Base-by-base conservation (phyloP, 306 rosid genomes). In the Dryas alaskensis region DNA sequence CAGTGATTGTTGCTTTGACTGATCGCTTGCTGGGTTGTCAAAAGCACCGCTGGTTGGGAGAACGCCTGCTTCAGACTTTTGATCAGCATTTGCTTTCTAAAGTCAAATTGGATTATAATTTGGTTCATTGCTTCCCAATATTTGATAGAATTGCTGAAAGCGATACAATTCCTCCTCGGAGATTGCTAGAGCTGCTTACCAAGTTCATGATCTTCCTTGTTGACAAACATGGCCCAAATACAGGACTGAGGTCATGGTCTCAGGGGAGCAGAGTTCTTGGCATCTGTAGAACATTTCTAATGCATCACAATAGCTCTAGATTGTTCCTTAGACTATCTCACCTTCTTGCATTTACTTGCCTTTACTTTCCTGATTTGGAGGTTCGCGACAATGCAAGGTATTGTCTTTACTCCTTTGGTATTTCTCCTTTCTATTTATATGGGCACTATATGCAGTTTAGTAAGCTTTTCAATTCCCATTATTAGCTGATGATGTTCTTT, bases 311-410 rank as follows among this genome's bases (percentile, higher is more conserved):
- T 67, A 88, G 91, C 81, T 94, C 97, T 78, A 87, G 85, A 86
- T 85, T 91, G 95, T 94, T 94, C 80, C 90, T 85, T 57, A 84
- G 86, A 74, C 80, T 91, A 53, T 91, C 98, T 77, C 96, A 67
- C 42, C 87, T 94, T 65, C 90, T 94, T 57, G 88, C 97, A 72
- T 94, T 88, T 69, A 83, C 89, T 50, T 89, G 97, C 76, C 90
- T 94, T 67, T 87, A 81, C 81, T 94, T 85, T 81, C 98, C 97
- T 76, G 98, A 94, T 84, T 69, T 94, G 87, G 98, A 94, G 85
- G 90, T 88, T 74, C 97, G 98, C 46, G 98, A 94, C 76, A 91
- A 84, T 88, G 91, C 98, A 71, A 94, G 97, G 98, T 94, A 88
- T 72, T 25, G 16, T 7, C 8, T 46, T 44, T 43, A 13, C 68